Evolutionary conservation across 208 protist genomes (phyloP), one percentile per base, ranked within the genome.

Genomic region (Crithidia bombi): DNA sequence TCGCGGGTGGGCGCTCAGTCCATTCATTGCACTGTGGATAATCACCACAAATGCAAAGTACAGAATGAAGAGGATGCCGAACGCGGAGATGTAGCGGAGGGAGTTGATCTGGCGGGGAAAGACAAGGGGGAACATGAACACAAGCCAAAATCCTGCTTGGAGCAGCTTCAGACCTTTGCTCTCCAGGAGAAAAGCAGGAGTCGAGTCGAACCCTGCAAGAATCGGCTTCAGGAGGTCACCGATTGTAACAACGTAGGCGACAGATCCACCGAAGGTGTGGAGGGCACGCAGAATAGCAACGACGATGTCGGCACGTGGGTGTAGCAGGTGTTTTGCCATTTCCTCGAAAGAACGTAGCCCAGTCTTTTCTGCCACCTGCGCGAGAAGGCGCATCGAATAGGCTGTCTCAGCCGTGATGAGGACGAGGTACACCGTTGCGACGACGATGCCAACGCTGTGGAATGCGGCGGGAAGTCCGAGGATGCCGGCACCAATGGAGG

Each of bases 111-210:
- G 50, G n/a, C 70, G 54, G 0, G 75, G 84, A 28, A 90, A 47
- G 0, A 81, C 70, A 14, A 91, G 47, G 5, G 87, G 87, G 0
- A 93, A 56, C 78, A 93, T 88, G 26, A 85, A 57, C 33, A 74
- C 46, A 0, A 83, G 23, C 79, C 77, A 86, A 11, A 89, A 28
- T 5, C 44, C 32, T 1, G 50, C 47, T 5, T 56, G 68, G 0
- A 90, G 33, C 0, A 88, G 68, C 12, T 64, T 58, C 15, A 50
- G 36, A 2, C 78, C 78, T 2, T 35, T 56, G 7, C 12, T 33
- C 26, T 39, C 54, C 6, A 55, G 56, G n/a, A 79, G 44, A 32
- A 73, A 84, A 19, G 57, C 9, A 19, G 49, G 58, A 7, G 68
- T 46, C 0, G 38, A 65, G 63, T 73, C 51, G 17, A 43, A 47